Evolutionary conservation across 306 rosid genomes (phyloP), one percentile per base, ranked within the genome.

Genomic region (Dalbergia cultrata): DNA sequence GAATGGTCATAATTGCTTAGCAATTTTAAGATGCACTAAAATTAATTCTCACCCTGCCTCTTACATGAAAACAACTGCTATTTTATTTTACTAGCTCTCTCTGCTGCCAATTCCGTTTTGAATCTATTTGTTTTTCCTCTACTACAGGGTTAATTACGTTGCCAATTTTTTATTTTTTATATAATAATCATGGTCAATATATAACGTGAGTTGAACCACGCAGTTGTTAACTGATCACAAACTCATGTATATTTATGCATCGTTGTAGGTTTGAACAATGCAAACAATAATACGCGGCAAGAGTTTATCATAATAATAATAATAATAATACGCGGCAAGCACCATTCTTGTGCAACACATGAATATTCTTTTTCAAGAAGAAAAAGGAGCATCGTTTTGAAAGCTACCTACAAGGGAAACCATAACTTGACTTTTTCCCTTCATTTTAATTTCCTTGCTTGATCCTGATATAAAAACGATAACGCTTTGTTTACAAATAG

Each of bases 111-210:
- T 50, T 52, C 43, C 18, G 54, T 37, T 77, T 68, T 10, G 37
- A 66, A 19, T 37, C 0, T 77, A 16, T 50, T 50, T 35, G 61
- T 53, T 19, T 52, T 37, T 77, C 64, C 26, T 19, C 43, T 65
- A 21, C 31, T 65, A 64, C 53, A 13, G 54, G 81, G 18, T 77
- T 26, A 26, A 26, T 1, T 26, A 26, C 31, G 31, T 26, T 52
- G 13, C 22, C 35, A 16, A 61, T 37, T 12, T 72, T 4, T 1
- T 41, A 26, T 54, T 53, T 47, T 4, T 4, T 56, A 41, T 44
- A 50, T 17, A 7, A 80, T 52, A 53, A 22, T 17, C 12, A 17
- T 41, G 34, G 63, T 74, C 80, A 74, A 74, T 35, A 33, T 52
- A 12, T 58, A 56, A 35, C 49, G 11, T 8, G 41, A 19, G 54